These are phyloP conservation scores for Diutina sp. DNA, from an alignment of 1,139 yeast genomes.

Conservation along the genomic window DNA sequence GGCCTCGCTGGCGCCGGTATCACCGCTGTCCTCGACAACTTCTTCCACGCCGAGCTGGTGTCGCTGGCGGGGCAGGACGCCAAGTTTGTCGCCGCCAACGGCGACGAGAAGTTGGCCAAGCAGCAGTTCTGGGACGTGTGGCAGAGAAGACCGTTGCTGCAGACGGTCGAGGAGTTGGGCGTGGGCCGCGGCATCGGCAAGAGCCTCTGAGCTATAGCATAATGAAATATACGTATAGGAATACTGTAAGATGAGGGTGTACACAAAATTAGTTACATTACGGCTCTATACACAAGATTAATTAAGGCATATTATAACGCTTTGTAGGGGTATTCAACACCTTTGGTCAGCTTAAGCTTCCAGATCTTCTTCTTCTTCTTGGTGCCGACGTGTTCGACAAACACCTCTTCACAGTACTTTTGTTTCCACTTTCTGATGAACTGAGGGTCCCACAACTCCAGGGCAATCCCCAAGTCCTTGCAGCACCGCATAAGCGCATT, in stretches of 20 bases:
- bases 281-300: background rate
- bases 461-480: slow-evolving; percentile 91
- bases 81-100: slow-evolving; percentile 22
- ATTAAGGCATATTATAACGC: slow-evolving; percentile 3
- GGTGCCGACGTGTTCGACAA: slow-evolving; percentile 73
- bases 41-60: slow-evolving; percentile 30
- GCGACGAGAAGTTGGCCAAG: slow-evolving; percentile 17
- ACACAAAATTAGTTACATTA: background rate
- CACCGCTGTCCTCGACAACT: slow-evolving; percentile 28
- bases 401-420: slow-evolving; percentile 66
- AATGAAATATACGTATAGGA: background rate
- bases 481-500: slow-evolving; percentile 97
- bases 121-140: slow-evolving; percentile 78
- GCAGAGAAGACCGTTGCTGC: slow-evolving; percentile 73
- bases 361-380: slow-evolving; percentile 83
- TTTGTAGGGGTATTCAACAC: slow-evolving; percentile 74
- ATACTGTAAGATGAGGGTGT: background rate
- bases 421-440: slow-evolving; percentile 75
- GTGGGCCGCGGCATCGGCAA: slow-evolving; percentile 42
- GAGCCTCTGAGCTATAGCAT: slow-evolving; percentile 7
- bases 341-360: slow-evolving; percentile 69
- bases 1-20: slow-evolving; percentile 29
- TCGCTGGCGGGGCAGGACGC: slow-evolving; percentile 27
- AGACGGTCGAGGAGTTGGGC: slow-evolving; percentile 68
- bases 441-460: slow-evolving; percentile 93